These are phyloP conservation scores for Trypanosoma theileri DNA, from an alignment of 208 protist genomes.

Conservation along the genomic window DNA sequence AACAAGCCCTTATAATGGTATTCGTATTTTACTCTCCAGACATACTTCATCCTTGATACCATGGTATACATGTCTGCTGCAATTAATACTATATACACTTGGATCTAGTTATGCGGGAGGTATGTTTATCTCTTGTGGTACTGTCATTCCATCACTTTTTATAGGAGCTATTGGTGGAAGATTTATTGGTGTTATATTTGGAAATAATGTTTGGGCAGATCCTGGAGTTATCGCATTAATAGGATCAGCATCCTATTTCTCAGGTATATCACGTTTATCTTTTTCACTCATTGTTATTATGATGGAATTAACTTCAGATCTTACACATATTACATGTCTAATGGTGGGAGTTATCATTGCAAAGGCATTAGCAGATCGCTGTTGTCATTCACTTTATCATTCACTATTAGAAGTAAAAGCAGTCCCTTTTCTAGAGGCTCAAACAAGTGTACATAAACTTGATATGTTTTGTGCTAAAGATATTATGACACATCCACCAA, in stretches of 20 bases:
- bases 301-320: slow-evolving; percentile 86
- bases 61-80: slow-evolving; percentile 47
- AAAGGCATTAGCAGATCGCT: slow-evolving; percentile 69
- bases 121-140: slow-evolving; percentile 75
- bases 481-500: slow-evolving; percentile 76
- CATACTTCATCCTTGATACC: slow-evolving; percentile 46
- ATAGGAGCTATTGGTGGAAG: slow-evolving; percentile 54
- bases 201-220: slow-evolving; percentile 54
- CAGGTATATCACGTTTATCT: slow-evolving; percentile 82
- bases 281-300: slow-evolving; percentile 87
- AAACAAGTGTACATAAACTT: slow-evolving; percentile 52
- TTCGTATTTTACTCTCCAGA: slow-evolving; percentile 66
- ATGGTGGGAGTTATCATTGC: slow-evolving; percentile 87
- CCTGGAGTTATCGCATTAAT: slow-evolving; percentile 81
- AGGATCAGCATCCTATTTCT: slow-evolving; percentile 78
- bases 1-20: slow-evolving; percentile 61
- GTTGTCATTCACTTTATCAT: slow-evolving; percentile 82
- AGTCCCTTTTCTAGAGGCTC: slow-evolving; percentile 66
- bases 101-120: slow-evolving; percentile 69
- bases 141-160: slow-evolving; percentile 62
- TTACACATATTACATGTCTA: slow-evolving; percentile 80
- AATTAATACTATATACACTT: slow-evolving; percentile 59
- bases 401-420: slow-evolving; percentile 70
- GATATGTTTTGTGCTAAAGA: slow-evolving; percentile 61
- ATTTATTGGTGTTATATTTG: slow-evolving; percentile 48